Evolutionary conservation across 306 rosid species (phyloP), one percentile per base, ranked within the genome.

Genomic region (Luffa aegyptiaca): DNA sequence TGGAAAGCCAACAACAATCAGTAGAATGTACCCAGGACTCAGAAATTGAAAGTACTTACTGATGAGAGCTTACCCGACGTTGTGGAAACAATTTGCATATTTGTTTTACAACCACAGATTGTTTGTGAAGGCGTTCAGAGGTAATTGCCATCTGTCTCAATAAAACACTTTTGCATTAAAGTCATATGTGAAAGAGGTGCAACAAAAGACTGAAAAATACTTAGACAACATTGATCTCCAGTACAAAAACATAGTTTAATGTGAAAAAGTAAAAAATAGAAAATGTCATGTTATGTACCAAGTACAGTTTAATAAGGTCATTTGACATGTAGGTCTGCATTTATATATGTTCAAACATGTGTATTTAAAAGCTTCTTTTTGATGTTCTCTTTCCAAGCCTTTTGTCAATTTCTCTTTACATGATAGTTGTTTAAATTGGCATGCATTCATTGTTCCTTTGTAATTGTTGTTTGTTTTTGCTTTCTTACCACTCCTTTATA

Each of bases 51-150:
- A 63, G n/a, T 6, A 35, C 70, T 14, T 21, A 17, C 1, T 77
- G 81, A 51, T 77, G 26, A 80, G 78, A 48, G 61, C 90, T 86
- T 91, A 95, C 99, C 90, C 89, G 91, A 18, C 98, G 92, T 85
- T 86, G 99, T 53, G 97, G 97, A 83, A 95, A 93, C 83, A 95
- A 80, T 84, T 89, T 95, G 89, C 99, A 93, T 86, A 95, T 89
- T 82, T 95, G 97, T 87, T 91, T 95, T 76, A 93, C 84, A 79
- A 95, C 94, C 80, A 95, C 88, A 2, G 99, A 89, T 84, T 91
- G 98, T 79, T 90, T 95, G 82, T 93, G 97, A 82, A 91, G 98
- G 77, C 88, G 93, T 81, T 95, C 99, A 45, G 99, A 87, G 35
- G 99, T 90, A 82, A 95, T 93, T 14, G 98, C 99, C 91, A 88